These are phyloP conservation scores for Naganishia antarctica DNA, from an alignment of 768 basidiomycete species.

Conservation along the genomic window DNA sequence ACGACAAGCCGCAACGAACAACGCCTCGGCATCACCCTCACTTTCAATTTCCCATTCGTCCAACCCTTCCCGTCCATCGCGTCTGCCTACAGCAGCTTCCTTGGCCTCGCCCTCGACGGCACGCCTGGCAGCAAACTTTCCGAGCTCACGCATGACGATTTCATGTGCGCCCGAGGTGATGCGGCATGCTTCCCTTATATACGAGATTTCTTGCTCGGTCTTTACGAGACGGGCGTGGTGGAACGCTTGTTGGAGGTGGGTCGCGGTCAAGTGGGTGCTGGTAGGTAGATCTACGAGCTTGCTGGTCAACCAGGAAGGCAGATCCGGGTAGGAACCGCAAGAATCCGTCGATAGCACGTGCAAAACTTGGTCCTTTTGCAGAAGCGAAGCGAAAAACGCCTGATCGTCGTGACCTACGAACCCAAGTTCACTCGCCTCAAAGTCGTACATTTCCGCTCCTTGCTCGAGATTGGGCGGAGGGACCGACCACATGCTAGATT, in stretches of 20 bases:
- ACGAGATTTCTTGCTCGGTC: conserved; percentile 64
- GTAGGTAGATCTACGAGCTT: background rate
- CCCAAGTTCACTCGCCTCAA: conserved; percentile 50
- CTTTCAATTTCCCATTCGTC: conserved; percentile 82
- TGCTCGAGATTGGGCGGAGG: conserved; percentile 67
- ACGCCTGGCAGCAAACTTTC: conserved; percentile 52
- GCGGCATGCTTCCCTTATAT: conserved; percentile 72
- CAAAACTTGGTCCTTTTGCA: background rate
- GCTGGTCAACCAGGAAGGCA: conserved; percentile 4
- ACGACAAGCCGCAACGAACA: conserved; percentile 84
- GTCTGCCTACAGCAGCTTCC: conserved; percentile 16
- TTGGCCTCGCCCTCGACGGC: conserved; percentile 47
- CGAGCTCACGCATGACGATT: conserved; percentile 83
- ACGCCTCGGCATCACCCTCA: conserved; percentile 88
- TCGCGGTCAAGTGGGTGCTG: background rate
- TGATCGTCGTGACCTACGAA: conserved; percentile 10
- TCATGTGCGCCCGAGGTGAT: conserved; percentile 89
- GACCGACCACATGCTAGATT: conserved; percentile 69
- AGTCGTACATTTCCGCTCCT: conserved; percentile 50
- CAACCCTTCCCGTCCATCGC: conserved; percentile 39
- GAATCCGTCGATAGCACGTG: too few relatives aligned
- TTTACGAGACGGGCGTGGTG: conserved; percentile 77
- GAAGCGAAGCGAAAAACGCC: background rate
- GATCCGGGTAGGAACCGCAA: conserved; percentile 5
- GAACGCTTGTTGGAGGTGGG: conserved; percentile 70